Evolutionary conservation across 495 filamentous ascomycete genomes (phyloP), one percentile per base, ranked within the genome.

Genomic region (Penicillium ucsense): DNA sequence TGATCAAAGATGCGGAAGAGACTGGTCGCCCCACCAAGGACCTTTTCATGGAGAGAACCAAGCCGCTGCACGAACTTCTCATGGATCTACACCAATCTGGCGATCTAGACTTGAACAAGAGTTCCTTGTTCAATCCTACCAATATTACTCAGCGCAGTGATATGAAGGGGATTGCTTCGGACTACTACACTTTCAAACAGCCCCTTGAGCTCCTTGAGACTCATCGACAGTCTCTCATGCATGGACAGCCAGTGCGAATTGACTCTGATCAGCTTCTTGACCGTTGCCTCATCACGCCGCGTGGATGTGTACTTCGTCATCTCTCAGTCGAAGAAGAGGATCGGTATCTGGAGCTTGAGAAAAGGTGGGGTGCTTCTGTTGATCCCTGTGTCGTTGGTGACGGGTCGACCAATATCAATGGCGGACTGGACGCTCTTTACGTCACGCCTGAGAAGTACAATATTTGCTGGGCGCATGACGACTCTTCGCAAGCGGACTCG

Each of bases 311-410:
- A 45, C 72, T 96, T 30, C 80, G 80, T 35, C 87, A 88, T 51
- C 70, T 98, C 20, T 83, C 77, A 8, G 59, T 73, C 9, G 83
- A 86, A 31, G 86, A 94, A 57, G 88, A 94, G 50, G 74, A 84
- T 27, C 77, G 83, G 6, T 91, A 86, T 49, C 67, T 96, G 9
- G 72, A 79, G 44, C 73, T 94, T 0, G 87, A 95, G 63, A 73
- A 78, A 48, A 73, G 66, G 42, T 67, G 85, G 41, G 67, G 72
- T 12, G 52, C 50, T 28, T 35, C 53, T 4, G 34, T 57, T 1
- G 65, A 68, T 46, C 49, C 55, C 1, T 63, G 62, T 50, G 53
- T 61, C 39, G 63, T 65, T 8, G 66, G 68, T 10, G 64, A 66
- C 7, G 68, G 71, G 43, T 48, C 55, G 7, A 66, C 57, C 45